Evolutionary conservation across 768 basidiomycete species (phyloP).

Genomic region (Auriscalpium microsporum): DNA sequence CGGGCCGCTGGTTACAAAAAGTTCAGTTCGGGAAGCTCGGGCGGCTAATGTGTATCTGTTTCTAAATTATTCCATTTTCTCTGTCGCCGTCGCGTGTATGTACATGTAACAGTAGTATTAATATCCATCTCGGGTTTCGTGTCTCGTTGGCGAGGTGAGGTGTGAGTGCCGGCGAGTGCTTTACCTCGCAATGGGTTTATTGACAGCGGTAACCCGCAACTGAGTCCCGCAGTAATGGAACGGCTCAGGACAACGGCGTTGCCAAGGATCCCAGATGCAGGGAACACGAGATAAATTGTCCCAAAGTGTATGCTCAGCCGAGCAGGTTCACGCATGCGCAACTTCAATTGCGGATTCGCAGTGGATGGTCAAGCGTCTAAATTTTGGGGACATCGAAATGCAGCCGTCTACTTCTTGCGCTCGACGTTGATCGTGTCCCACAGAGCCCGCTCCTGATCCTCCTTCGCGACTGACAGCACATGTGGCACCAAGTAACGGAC

Average conservation of each 20-base stretch:
- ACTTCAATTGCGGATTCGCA: too few relatives aligned
- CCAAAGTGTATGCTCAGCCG: too few relatives aligned
- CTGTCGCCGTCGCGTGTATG: neutral
- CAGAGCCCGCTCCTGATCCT: conserved; percentile 64
- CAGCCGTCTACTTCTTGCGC: conserved; percentile 33
- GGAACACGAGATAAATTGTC: too few relatives aligned
- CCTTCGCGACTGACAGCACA: conserved; percentile 62
- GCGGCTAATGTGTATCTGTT: neutral
- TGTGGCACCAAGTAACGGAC: conserved; percentile 79
- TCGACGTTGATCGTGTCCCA: conserved; percentile 78
- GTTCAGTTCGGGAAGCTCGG: neutral
- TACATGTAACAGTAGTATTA: neutral
- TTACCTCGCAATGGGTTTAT: too few relatives aligned
- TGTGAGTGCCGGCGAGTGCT: too few relatives aligned
- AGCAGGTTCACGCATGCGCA: too few relatives aligned
- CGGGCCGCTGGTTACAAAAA: neutral
- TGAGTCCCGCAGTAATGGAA: too few relatives aligned
- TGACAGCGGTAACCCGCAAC: too few relatives aligned
- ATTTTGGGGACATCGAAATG: neutral
- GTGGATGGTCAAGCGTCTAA: neutral
- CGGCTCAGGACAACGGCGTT: too few relatives aligned
- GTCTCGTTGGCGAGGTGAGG: neutral
- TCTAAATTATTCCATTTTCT: neutral
- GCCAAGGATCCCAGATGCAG: too few relatives aligned
- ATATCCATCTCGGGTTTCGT: neutral